A percentile compares a stretch with the other conserved stretches of the same genome.
Evolutionary conservation across 257 asterid species (phyloP).

Genomic region (Jaltomata sinuosa): DNA sequence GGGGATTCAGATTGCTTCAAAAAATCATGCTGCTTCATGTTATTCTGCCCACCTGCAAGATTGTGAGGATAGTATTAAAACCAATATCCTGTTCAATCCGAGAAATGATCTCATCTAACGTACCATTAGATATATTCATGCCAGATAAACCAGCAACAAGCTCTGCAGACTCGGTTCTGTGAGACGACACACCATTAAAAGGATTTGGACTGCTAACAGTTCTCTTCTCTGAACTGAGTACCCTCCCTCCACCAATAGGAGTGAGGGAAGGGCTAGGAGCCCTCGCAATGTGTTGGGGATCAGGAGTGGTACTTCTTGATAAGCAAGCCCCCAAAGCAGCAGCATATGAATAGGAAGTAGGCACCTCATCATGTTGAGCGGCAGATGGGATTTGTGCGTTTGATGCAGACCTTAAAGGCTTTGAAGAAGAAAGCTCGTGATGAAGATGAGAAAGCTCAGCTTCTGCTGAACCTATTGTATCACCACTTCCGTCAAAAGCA

Average conservation of each 20-base stretch:
- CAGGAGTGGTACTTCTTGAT: slow-evolving; percentile 96
- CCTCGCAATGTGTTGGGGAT: slow-evolving; percentile 69
- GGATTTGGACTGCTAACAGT: slow-evolving; percentile 42
- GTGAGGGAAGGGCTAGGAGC: slow-evolving; percentile 90
- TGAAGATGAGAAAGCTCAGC: slow-evolving; percentile 55
- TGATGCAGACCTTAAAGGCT: slow-evolving; percentile 34
- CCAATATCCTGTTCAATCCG: slow-evolving; percentile 24
- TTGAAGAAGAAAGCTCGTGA: slow-evolving; percentile 40
- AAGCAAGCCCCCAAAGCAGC: slow-evolving; percentile 84
- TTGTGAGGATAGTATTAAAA: slow-evolving; percentile 12
- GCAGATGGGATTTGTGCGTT: slow-evolving; percentile 40
- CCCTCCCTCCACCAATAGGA: slow-evolving; percentile 84
- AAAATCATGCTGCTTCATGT: slow-evolving; percentile 42
- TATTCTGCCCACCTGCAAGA: slow-evolving; percentile 51
- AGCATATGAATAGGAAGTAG: slow-evolving; percentile 81
- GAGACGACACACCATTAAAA: slow-evolving; percentile 48
- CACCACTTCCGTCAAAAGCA: slow-evolving; percentile 56
- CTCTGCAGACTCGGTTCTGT: slow-evolving; percentile 46
- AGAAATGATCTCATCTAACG: slow-evolving; percentile 29
- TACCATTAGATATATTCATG: slow-evolving; percentile 67
- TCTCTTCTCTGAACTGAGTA: slow-evolving; percentile 55
- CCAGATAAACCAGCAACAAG: slow-evolving; percentile 79
- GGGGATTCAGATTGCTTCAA: slow-evolving; percentile 31
- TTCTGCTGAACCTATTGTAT: slow-evolving; percentile 40
- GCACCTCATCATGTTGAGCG: slow-evolving; percentile 39